phyloP scores from a whole-genome alignment of 2,329 filamentous ascomycete genomes.

The Stemphylium beticola region DNA sequence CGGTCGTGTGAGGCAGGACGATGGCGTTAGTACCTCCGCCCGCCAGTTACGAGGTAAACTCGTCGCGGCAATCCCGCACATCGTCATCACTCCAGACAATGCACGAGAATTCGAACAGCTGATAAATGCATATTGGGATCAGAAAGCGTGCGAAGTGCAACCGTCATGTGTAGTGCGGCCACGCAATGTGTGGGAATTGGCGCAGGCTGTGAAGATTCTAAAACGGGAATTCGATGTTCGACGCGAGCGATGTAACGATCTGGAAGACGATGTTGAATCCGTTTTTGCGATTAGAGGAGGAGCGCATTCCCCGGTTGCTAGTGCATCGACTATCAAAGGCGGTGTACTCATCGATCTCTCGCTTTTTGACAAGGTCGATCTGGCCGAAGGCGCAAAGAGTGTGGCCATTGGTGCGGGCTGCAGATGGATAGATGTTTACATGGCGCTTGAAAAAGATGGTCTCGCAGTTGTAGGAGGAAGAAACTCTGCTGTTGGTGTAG shows the following conservation, averaged over 20 bases:
- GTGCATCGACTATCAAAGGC: constrained; percentile 29
- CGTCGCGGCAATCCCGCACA: constrained; percentile 15
- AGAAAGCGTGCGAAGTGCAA: constrained; percentile 42
- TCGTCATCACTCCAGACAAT: constrained; percentile 15
- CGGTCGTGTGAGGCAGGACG: neutral
- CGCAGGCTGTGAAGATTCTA: constrained; percentile 34
- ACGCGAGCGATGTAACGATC: neutral
- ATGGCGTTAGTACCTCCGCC: constrained; percentile 11
- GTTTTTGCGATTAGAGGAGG: constrained; percentile 58
- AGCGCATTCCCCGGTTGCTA: constrained; percentile 43
- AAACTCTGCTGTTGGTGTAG: constrained; percentile 36
- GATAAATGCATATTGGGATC: constrained; percentile 39
- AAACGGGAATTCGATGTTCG: constrained; percentile 39
- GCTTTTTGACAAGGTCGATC: constrained; percentile 20
- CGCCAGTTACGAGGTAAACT: constrained; percentile 19
- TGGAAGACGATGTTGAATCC: neutral
- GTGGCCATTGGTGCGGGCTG: constrained; percentile 27
- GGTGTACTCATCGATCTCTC: constrained; percentile 28
- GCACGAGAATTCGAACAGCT: constrained; percentile 8
- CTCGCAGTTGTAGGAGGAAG: constrained; percentile 31
- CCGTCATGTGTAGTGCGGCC: constrained; percentile 43
- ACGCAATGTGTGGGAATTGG: constrained; percentile 35
- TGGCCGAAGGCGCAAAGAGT: constrained; percentile 6
- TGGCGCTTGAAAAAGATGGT: constrained; percentile 18
- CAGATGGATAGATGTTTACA: constrained; percentile 27